Percentiles rank a stretch among this genome's conserved stretches.
Conservation (phyloP, 345 rosid species). For the Aquilaria sinensis region DNA sequence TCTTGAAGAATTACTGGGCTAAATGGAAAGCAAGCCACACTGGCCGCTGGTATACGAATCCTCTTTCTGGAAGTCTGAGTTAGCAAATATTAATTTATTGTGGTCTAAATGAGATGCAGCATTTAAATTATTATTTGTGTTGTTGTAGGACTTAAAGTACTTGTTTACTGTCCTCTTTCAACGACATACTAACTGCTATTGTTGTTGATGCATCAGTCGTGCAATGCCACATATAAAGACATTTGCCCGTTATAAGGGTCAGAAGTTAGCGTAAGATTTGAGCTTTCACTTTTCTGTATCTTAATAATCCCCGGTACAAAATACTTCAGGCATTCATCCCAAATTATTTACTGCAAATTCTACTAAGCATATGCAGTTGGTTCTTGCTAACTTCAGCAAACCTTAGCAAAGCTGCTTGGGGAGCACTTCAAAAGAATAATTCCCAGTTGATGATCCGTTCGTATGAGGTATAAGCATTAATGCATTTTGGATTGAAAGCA, state of each 20-base stretch:
- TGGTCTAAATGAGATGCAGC: background rate
- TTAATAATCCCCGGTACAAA: background rate
- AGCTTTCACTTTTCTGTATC: slow-evolving; percentile 7
- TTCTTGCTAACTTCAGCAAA: slow-evolving; percentile 84
- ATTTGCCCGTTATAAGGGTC: slow-evolving; percentile 69
- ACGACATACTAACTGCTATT: slow-evolving; percentile 3
- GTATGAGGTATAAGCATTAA: slow-evolving; percentile 53
- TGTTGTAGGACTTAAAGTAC: background rate
- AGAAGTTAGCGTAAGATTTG: slow-evolving; percentile 70
- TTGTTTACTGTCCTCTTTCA: background rate
- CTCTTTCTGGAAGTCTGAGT: slow-evolving; percentile 3
- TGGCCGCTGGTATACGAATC: slow-evolving; percentile 58
- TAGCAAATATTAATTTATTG: background rate
- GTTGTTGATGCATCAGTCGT: slow-evolving; percentile 39
- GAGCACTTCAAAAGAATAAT: slow-evolving; percentile 86
- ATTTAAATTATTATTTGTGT: background rate
- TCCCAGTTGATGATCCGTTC: slow-evolving; percentile 96
- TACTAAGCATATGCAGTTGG: slow-evolving; percentile 47
- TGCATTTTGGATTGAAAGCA: background rate
- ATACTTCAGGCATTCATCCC: slow-evolving; percentile 3
- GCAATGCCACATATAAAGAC: slow-evolving; percentile 99
- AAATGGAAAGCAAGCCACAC: slow-evolving; percentile 85
- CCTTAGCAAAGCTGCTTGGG: slow-evolving; percentile 99
- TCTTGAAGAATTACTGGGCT: slow-evolving; percentile 84
- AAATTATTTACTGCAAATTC: background rate